Percentiles rank a stretch among this genome's conserved stretches.
Conservation (phyloP, 805 yeast species). For the Metschnikowia sp. region DNA sequence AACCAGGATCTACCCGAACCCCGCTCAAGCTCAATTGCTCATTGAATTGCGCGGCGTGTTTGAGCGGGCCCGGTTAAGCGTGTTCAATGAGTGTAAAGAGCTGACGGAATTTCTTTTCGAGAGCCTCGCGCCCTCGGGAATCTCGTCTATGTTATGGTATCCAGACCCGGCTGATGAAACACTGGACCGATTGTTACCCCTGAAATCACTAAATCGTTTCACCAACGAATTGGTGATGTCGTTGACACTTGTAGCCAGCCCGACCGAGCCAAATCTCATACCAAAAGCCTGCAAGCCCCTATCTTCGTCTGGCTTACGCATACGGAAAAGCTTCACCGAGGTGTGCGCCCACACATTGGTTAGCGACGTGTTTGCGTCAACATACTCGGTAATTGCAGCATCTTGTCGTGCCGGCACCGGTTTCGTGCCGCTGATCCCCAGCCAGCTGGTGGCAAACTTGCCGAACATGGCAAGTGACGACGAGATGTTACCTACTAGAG, state of each 20-base stretch:
- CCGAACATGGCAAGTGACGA: constrained; percentile 35
- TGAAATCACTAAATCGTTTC: constrained; percentile 45
- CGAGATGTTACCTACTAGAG: constrained; percentile 39
- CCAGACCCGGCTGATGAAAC: constrained; percentile 21
- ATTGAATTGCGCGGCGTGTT: constrained; percentile 36
- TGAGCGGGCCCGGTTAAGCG: constrained; percentile 32
- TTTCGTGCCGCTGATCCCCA: constrained; percentile 22
- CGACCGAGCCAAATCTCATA: constrained; percentile 10
- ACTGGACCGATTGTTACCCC: constrained; percentile 29
- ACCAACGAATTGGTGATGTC: constrained; percentile 50
- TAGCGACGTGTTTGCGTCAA: constrained; percentile 28
- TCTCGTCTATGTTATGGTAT: constrained; percentile 31
- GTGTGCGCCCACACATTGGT: constrained; percentile 55
- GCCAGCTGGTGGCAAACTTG: constrained; percentile 38
- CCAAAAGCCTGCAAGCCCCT: constrained; percentile 21
- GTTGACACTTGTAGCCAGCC: constrained; percentile 11
- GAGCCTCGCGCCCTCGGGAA: constrained; percentile 18
- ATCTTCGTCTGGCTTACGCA: constrained; percentile 23
- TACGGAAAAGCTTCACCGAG: constrained; percentile 46
- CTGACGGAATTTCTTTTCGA: constrained; percentile 29
- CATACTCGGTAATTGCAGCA: constrained; percentile 18
- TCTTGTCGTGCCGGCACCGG: constrained; percentile 5
- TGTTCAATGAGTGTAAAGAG: constrained; percentile 39
- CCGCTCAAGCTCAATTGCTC: constrained; percentile 12
- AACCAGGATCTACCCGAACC: neutral